These are phyloP conservation scores for Yamadazyma atmosphaerica DNA, from an alignment of 1,139 yeast species.

Conservation along the genomic window DNA sequence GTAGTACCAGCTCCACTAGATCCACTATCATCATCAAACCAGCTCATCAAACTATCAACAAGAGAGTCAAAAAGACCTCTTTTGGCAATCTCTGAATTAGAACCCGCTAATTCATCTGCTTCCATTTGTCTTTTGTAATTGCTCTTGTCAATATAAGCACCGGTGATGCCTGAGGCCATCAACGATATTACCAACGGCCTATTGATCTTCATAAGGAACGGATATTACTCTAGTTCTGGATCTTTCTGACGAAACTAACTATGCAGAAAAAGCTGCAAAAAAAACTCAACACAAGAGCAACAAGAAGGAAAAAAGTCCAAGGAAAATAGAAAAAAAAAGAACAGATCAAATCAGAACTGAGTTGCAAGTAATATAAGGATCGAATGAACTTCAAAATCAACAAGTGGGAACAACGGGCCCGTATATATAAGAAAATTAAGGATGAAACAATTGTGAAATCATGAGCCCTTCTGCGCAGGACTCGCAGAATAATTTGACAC, in stretches of 20 bases:
- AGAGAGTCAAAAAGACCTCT: slow-evolving; percentile 18
- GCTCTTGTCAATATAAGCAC: slow-evolving; percentile 10
- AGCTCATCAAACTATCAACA: slow-evolving; percentile 12
- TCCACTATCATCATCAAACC: slow-evolving; percentile 8
- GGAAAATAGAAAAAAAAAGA: background rate
- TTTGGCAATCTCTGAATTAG: slow-evolving; percentile 11
- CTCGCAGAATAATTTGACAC: slow-evolving; percentile 14
- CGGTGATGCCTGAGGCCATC: slow-evolving; percentile 10
- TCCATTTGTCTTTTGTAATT: slow-evolving; percentile 5
- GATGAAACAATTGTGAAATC: slow-evolving; percentile 2
- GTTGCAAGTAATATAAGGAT: background rate
- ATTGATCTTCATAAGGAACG: slow-evolving; percentile 14
- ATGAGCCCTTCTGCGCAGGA: background rate
- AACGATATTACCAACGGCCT: slow-evolving; percentile 10
- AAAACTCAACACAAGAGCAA: background rate
- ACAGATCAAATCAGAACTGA: background rate
- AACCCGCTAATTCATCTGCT: slow-evolving; percentile 10
- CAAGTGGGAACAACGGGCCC: background rate
- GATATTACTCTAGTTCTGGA: background rate
- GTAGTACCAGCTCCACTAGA: slow-evolving; percentile 13
- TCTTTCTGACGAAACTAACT: background rate
- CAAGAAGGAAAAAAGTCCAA: background rate
- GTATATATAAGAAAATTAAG: background rate
- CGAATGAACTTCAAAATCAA: too few relatives aligned
- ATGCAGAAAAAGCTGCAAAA: slow-evolving; percentile 1